Evolutionary conservation across 2,329 filamentous ascomycete genomes (phyloP).

Genomic region (Colletotrichum orchidophilum): DNA sequence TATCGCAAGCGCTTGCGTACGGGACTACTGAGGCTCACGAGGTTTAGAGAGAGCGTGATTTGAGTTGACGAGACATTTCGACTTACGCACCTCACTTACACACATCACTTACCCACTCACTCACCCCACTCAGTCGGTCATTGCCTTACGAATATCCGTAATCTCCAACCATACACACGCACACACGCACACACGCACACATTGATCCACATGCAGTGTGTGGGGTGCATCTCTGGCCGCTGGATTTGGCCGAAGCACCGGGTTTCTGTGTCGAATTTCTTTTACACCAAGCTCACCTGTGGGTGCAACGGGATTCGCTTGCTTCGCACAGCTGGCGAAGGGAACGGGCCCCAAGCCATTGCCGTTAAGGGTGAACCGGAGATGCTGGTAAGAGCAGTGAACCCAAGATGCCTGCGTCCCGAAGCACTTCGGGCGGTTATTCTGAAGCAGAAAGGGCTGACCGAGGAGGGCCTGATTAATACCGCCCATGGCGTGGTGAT

Average conservation of each 20-base stretch:
- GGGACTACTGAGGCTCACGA: background rate
- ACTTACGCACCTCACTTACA: background rate
- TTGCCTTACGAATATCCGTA: too few relatives aligned
- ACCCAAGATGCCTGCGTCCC: too few relatives aligned
- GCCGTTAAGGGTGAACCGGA: background rate
- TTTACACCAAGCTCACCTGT: slow-evolving; percentile 28
- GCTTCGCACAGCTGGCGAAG: too few relatives aligned
- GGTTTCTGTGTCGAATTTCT: slow-evolving; percentile 30
- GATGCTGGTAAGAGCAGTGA: background rate
- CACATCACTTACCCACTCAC: background rate
- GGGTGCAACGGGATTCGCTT: background rate
- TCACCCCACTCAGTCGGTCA: too few relatives aligned
- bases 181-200: too few relatives aligned
- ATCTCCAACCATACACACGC: too few relatives aligned
- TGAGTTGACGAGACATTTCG: background rate
- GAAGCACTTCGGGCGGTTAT: too few relatives aligned
- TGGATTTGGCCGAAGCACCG: slow-evolving; percentile 27
- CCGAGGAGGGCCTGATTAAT: too few relatives aligned
- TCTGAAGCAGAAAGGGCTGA: too few relatives aligned
- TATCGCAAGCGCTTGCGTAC: background rate
- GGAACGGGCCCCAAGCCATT: background rate
- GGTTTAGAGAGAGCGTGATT: background rate
- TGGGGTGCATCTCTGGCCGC: slow-evolving; percentile 32
- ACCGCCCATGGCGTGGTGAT: too few relatives aligned
- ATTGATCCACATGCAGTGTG: slow-evolving; percentile 28